phyloP scores from a whole-genome alignment of 768 basidiomycete species.

The Candolleomyces efflorescens region DNA sequence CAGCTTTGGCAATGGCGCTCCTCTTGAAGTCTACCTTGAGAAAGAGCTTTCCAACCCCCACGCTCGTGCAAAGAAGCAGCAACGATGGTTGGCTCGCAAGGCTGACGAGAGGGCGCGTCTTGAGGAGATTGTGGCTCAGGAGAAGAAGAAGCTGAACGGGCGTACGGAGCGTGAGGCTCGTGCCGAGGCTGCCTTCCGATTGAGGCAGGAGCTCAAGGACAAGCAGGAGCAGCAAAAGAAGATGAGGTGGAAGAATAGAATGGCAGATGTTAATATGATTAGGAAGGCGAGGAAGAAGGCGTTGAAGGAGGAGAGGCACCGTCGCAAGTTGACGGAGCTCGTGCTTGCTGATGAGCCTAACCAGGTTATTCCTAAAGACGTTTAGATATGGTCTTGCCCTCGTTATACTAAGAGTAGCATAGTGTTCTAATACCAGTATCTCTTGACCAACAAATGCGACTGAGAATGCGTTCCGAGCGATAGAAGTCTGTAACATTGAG shows the following conservation, averaged over 20 bases:
- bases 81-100: slow-evolving; percentile 64
- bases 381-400: slow-evolving; percentile 8
- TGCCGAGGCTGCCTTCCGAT: slow-evolving; percentile 75
- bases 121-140: slow-evolving; percentile 48
- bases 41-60: slow-evolving; percentile 80
- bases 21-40: slow-evolving; percentile 61
- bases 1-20: slow-evolving; percentile 42
- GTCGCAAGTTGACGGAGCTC: slow-evolving; percentile 52
- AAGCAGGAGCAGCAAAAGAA: slow-evolving; percentile 59
- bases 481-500: background rate
- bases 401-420: background rate
- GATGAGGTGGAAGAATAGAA: slow-evolving; percentile 48
- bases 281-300: slow-evolving; percentile 53
- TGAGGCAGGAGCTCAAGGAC: slow-evolving; percentile 53
- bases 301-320: slow-evolving; percentile 48
- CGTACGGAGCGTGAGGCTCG: slow-evolving; percentile 59
- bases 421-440: background rate
- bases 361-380: slow-evolving; percentile 48
- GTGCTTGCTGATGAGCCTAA: slow-evolving; percentile 51
- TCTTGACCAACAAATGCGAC: background rate
- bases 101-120: slow-evolving; percentile 45
- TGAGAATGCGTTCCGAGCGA: too few relatives aligned
- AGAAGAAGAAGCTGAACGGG: slow-evolving; percentile 53
- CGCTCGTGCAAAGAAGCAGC: slow-evolving; percentile 76
- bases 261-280: slow-evolving; percentile 45